Conservation (phyloP, 768 basidiomycete genomes). For the Boletus rex-veris region DNA sequence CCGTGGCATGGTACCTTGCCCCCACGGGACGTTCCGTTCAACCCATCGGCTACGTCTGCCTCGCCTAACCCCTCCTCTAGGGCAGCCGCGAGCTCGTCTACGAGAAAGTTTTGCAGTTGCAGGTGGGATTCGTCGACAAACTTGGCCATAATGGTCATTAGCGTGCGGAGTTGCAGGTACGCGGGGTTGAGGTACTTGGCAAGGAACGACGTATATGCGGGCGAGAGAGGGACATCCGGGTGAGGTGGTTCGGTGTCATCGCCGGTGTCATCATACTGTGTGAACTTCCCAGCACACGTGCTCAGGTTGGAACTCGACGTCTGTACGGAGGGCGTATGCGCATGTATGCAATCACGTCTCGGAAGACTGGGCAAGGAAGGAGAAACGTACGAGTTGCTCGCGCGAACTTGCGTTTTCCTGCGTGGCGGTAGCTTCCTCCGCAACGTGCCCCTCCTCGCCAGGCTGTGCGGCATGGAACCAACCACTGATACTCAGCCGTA, state of each 20-base stretch:
- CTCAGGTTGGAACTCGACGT: constrained; percentile 52
- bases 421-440: constrained; percentile 41
- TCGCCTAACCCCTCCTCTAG: constrained; percentile 65
- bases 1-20: constrained; percentile 62
- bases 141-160: constrained; percentile 72
- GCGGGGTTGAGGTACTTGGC: constrained; percentile 83
- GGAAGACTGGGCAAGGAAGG: constrained; percentile 5
- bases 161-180: constrained; percentile 80
- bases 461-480: constrained; percentile 96
- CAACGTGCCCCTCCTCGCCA: constrained; percentile 83
- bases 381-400: constrained; percentile 80
- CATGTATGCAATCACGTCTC: constrained; percentile 2
- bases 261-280: constrained; percentile 42
- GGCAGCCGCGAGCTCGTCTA: constrained; percentile 57
- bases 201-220: constrained; percentile 67
- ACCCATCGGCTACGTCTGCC: constrained; percentile 60
- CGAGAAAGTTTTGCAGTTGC: constrained; percentile 85
- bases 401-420: constrained; percentile 84
- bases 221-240: constrained; percentile 51
- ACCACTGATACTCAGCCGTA: constrained; percentile 86
- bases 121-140: constrained; percentile 87
- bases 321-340: constrained; percentile 32
- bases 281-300: constrained; percentile 40
- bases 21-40: constrained; percentile 47
- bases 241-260: constrained; percentile 43